These are phyloP conservation scores for Coemansia sp. DNA, from an alignment of 192 early-diverging fungal species.

Conservation along the genomic window DNA sequence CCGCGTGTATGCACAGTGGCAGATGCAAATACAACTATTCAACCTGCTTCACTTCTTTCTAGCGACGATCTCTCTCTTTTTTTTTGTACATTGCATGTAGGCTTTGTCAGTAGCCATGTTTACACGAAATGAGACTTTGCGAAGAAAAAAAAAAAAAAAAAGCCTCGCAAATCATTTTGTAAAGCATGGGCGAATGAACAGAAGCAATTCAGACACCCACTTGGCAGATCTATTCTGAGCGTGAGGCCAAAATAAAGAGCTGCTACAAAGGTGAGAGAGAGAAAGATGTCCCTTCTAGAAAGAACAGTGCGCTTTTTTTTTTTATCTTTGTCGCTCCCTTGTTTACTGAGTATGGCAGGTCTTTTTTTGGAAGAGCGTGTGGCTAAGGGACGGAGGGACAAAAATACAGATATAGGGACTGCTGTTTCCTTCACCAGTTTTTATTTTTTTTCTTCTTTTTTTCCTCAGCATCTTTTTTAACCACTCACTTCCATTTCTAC, in stretches of 20 bases:
- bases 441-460: not conserved
- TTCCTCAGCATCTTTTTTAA: not conserved
- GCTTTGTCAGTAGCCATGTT: too few species aligned
- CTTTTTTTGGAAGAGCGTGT: not conserved
- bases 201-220: not conserved
- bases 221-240: conserved; percentile 6
- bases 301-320: not conserved
- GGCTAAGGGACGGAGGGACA: not conserved
- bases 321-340: not conserved
- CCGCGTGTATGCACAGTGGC: conserved; percentile 8
- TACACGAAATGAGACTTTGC: not conserved
- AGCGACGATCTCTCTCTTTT: not conserved
- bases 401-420: not conserved
- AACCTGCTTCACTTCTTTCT: not conserved
- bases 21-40: not conserved
- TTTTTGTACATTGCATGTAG: not conserved
- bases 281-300: not conserved
- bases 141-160: too few species aligned
- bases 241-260: not conserved
- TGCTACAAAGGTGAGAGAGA: not conserved
- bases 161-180: too few species aligned
- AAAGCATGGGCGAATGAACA: not conserved
- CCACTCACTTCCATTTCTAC: not conserved
- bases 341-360: too few species aligned
- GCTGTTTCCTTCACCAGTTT: not conserved